A percentile compares a stretch with the other conserved stretches of the same genome.
These are phyloP conservation scores for Chaetomidium leptoderma DNA, from an alignment of 495 filamentous ascomycete species.

Conservation along the genomic window DNA sequence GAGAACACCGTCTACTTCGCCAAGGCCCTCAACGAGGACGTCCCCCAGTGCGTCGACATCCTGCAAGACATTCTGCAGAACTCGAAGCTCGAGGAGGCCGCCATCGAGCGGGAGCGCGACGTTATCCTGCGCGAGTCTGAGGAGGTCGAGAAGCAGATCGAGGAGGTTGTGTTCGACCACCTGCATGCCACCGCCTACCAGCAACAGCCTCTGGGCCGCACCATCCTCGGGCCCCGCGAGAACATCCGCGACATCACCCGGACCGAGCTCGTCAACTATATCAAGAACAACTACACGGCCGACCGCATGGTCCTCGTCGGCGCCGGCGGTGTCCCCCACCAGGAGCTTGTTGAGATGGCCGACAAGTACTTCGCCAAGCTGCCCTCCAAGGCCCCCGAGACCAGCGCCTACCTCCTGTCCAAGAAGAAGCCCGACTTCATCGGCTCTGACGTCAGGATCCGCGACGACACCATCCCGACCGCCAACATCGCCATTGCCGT, in stretches of 20 bases:
- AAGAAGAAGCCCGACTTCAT: constrained; percentile 90
- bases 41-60: constrained; percentile 92
- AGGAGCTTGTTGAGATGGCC: constrained; percentile 88
- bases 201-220: constrained; percentile 90
- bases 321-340: constrained; percentile 88
- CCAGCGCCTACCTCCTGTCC: constrained; percentile 65
- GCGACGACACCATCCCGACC: constrained; percentile 92
- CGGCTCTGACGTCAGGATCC: constrained; percentile 88
- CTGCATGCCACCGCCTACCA: constrained; percentile 98
- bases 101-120: constrained; percentile 95
- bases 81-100: constrained; percentile 87
- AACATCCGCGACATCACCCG: constrained; percentile 96
- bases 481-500: constrained; percentile 98
- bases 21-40: constrained; percentile 96
- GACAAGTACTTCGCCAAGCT: constrained; percentile 90
- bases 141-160: constrained; percentile 98
- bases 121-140: constrained; percentile 98
- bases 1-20: constrained; percentile 99
- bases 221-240: constrained; percentile 94
- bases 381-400: constrained; percentile 64
- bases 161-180: constrained; percentile 99
- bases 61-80: constrained; percentile 98
- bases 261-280: constrained; percentile 86
- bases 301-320: constrained; percentile 99
- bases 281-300: constrained; percentile 98